Evolutionary conservation across 2,329 filamentous ascomycete species (phyloP).

Genomic region (Hypocreales sp.): DNA sequence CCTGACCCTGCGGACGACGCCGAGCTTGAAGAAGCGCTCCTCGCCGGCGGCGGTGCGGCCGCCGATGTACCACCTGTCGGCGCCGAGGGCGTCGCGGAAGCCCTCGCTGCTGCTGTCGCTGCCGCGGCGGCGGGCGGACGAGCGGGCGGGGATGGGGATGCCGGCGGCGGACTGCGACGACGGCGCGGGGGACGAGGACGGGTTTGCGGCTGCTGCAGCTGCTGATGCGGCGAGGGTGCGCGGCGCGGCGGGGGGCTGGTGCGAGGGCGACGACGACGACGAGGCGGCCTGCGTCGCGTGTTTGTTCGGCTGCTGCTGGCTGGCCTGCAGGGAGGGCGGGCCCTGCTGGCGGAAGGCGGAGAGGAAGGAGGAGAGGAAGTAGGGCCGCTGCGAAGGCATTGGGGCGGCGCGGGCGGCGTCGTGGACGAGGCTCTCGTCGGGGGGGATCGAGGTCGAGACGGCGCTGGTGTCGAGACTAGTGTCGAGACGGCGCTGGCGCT

Average conservation of each 20-base stretch:
- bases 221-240: not conserved
- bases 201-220: constrained; percentile 8
- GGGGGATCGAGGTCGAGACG: not conserved
- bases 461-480: not conserved
- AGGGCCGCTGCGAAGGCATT: constrained; percentile 39
- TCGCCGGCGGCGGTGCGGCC: constrained; percentile 63
- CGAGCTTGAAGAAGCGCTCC: constrained; percentile 68
- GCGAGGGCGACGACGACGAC: constrained; percentile 4
- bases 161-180: constrained; percentile 6
- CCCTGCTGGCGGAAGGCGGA: constrained; percentile 36
- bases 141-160: constrained; percentile 24
- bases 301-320: constrained; percentile 21
- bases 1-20: constrained; percentile 55
- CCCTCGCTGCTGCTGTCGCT: constrained; percentile 65
- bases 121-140: constrained; percentile 36
- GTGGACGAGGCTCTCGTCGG: not conserved
- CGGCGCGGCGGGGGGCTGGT: constrained; percentile 9
- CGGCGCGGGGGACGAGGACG: constrained; percentile 13
- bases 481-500: no score
- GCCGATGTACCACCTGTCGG: constrained; percentile 72
- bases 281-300: constrained; percentile 13
- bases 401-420: constrained; percentile 1
- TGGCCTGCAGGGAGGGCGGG: constrained; percentile 18
- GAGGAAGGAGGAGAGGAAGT: constrained; percentile 41
- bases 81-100: constrained; percentile 55